A percentile compares a stretch with the other conserved stretches of the same genome.
Evolutionary conservation across 805 yeast genomes (phyloP).

Genomic region (Nakazawaea ernobii): DNA sequence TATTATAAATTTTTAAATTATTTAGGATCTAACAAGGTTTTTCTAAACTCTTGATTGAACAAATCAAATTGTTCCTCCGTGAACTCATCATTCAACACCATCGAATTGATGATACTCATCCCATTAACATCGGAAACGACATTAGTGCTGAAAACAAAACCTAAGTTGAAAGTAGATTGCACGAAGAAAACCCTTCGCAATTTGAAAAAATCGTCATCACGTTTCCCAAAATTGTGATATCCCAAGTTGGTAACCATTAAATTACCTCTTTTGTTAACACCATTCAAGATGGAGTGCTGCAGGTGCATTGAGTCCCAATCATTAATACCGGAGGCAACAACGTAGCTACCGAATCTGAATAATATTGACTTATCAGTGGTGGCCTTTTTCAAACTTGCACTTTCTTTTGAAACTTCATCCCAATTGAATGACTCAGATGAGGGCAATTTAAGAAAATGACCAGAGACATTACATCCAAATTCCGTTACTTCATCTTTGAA

Average conservation of each 20-base stretch:
- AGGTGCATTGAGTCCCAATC: background rate
- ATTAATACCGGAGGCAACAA: background rate
- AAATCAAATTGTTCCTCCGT: background rate
- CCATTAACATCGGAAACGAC: conserved; percentile 1
- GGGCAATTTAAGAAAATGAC: background rate
- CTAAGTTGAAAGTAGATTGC: conserved; percentile 2
- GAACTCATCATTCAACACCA: conserved; percentile 5
- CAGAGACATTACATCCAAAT: conserved; percentile 6
- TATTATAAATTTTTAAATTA: background rate
- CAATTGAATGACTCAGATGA: background rate
- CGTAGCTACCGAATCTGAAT: background rate
- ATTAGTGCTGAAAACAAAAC: conserved; percentile 1
- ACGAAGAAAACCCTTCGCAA: background rate
- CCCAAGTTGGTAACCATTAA: conserved; percentile 9
- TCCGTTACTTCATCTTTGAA: background rate
- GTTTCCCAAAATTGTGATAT: background rate
- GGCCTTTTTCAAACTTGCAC: background rate
- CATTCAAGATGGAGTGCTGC: background rate
- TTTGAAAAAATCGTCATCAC: background rate
- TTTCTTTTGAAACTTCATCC: background rate
- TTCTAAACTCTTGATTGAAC: background rate
- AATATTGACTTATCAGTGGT: background rate
- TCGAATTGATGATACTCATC: conserved; percentile 5
- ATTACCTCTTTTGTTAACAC: background rate
- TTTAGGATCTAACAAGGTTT: background rate